These are phyloP conservation scores for Coprinopsis sp. DNA, from an alignment of 768 basidiomycete genomes.

Conservation along the genomic window DNA sequence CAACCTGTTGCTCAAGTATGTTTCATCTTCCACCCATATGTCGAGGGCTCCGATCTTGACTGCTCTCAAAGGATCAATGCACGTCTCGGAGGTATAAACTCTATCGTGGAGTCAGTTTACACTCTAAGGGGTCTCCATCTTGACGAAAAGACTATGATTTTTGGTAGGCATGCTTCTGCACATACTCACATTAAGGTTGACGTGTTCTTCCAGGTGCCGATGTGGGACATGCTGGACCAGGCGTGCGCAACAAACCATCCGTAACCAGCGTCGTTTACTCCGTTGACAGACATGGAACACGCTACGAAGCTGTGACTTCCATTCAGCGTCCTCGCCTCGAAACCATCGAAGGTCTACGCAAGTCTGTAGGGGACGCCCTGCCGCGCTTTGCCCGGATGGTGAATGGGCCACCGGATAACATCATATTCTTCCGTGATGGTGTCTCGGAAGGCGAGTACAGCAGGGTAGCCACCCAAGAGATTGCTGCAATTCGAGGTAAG, in stretches of 20 bases:
- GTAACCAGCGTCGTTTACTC: constrained; percentile 59
- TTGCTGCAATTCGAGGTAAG: constrained; percentile 40
- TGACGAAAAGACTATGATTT: constrained; percentile 32
- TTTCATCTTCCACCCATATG: not conserved
- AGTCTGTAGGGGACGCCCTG: constrained; percentile 32
- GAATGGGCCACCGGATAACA: constrained; percentile 15
- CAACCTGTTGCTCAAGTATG: constrained; percentile 53
- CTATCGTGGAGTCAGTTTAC: constrained; percentile 22
- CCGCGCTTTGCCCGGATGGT: constrained; percentile 11
- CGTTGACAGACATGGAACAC: constrained; percentile 36
- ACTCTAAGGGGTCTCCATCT: constrained; percentile 15
- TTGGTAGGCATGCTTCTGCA: constrained; percentile 24
- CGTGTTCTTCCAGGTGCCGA: constrained; percentile 41
- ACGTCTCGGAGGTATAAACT: constrained; percentile 50
- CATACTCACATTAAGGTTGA: not conserved
- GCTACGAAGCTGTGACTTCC: constrained; percentile 38
- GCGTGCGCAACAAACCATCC: constrained; percentile 42
- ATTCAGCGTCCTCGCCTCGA: constrained; percentile 47
- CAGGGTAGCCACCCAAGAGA: constrained; percentile 37
- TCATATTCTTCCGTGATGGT: constrained; percentile 48
- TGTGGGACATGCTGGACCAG: constrained; percentile 61
- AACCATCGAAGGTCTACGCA: constrained; percentile 37
- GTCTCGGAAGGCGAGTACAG: constrained; percentile 40
- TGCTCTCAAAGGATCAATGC: constrained; percentile 41
- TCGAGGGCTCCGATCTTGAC: not conserved